Evolutionary conservation across 2,329 filamentous ascomycete species (phyloP).

Genomic region (Arthrobotrys iridis): DNA sequence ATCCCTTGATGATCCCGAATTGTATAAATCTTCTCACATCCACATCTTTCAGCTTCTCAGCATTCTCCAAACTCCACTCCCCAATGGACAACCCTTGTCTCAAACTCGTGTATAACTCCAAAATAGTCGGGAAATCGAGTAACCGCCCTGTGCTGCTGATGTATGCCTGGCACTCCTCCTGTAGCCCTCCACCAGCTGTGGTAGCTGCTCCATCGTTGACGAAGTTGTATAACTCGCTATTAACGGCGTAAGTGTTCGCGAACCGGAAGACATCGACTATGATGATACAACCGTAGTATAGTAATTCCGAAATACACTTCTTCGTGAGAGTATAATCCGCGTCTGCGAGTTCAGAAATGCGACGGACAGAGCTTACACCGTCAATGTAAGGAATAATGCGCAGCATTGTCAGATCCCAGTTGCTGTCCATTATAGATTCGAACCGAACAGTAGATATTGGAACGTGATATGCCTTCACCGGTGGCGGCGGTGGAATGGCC

Average conservation of each 20-base stretch:
- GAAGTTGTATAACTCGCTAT: constrained; percentile 80
- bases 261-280: constrained; percentile 97
- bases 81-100: constrained; percentile 83
- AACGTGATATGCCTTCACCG: constrained; percentile 88
- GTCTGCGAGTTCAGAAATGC: constrained; percentile 84
- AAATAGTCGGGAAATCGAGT: constrained; percentile 65
- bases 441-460: constrained; percentile 75
- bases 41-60: constrained; percentile 76
- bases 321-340: constrained; percentile 87
- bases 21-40: constrained; percentile 92
- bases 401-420: constrained; percentile 75
- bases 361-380: constrained; percentile 86
- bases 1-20: constrained; percentile 94
- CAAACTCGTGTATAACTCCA: constrained; percentile 86
- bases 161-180: constrained; percentile 88
- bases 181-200: constrained; percentile 68
- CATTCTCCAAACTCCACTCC: constrained; percentile 83
- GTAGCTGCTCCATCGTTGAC: constrained; percentile 68
- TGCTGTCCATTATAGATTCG: constrained; percentile 66
- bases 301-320: constrained; percentile 84
- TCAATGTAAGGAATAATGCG: constrained; percentile 87
- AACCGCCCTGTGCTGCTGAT: constrained; percentile 66
- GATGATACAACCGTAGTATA: constrained; percentile 91
- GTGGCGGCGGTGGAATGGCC: constrained; percentile 77
- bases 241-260: constrained; percentile 85